These are phyloP conservation scores for Nepenthes mirabilis DNA, from an alignment of 148 eudicot species.

Conservation along the genomic window DNA sequence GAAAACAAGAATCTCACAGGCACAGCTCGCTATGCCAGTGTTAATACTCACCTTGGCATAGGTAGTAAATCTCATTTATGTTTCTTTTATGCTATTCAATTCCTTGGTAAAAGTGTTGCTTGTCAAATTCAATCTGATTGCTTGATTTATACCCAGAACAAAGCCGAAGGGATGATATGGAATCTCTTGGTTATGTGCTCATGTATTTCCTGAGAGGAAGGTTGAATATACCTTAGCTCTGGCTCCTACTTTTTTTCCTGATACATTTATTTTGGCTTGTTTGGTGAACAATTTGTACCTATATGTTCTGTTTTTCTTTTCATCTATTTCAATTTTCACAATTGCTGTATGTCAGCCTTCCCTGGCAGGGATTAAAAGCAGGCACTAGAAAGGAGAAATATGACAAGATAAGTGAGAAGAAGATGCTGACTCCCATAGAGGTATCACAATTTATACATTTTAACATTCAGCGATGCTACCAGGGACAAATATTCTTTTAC, in stretches of 20 bases:
- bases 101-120: not conserved
- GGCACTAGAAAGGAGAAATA: conserved; percentile 44
- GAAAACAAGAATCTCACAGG: conserved; percentile 51
- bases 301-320: conserved; percentile 1
- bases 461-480: too few relatives aligned
- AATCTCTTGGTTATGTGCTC: conserved; percentile 40
- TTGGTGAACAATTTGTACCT: not conserved
- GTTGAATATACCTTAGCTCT: conserved; percentile 7
- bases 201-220: conserved; percentile 49
- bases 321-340: not conserved
- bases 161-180: conserved; percentile 46
- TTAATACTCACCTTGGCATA: conserved; percentile 49
- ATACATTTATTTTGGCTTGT: not conserved
- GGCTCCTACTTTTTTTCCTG: not conserved
- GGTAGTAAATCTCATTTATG: conserved; percentile 22
- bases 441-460: conserved; percentile 8
- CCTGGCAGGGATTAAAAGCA: conserved; percentile 44
- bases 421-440: conserved; percentile 43
- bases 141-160: conserved; percentile 25
- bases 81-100: not conserved
- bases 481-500: too few relatives aligned
- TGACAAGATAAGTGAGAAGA: conserved; percentile 43
- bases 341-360: conserved; percentile 22
- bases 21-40: conserved; percentile 53
- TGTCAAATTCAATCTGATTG: conserved; percentile 2